phyloP scores from a whole-genome alignment of 1,284 basidiomycete species.

The Cutaneotrichosporon sp. region DNA sequence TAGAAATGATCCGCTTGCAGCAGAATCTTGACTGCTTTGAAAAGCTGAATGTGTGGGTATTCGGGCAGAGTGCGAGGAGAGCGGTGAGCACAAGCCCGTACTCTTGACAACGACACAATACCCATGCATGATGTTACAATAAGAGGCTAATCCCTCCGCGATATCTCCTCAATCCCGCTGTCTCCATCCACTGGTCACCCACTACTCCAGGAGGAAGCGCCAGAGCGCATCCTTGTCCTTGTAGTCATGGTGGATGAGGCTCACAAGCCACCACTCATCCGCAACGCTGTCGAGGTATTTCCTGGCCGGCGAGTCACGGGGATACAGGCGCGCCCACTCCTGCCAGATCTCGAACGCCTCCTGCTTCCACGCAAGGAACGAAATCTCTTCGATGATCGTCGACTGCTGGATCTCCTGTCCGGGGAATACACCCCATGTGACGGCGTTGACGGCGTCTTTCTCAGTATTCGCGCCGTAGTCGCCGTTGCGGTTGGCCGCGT shows the following conservation, averaged over 20 bases:
- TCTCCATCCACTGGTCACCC: not conserved
- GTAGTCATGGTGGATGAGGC: slow-evolving; percentile 91
- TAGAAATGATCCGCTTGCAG: too few species aligned
- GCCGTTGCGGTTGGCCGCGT: slow-evolving; percentile 79
- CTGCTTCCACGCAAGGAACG: slow-evolving; percentile 98
- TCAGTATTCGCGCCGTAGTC: slow-evolving; percentile 91
- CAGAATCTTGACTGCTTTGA: too few species aligned
- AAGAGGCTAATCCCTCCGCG: too few species aligned
- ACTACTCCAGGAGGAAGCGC: slow-evolving; percentile 66
- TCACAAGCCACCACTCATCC: slow-evolving; percentile 83
- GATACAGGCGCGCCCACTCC: slow-evolving; percentile 88
- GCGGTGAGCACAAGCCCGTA: too few species aligned
- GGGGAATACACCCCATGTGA: slow-evolving; percentile 99
- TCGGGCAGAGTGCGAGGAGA: too few species aligned
- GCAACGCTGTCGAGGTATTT: slow-evolving; percentile 69
- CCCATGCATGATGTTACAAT: too few species aligned
- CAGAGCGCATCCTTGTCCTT: slow-evolving; percentile 78
- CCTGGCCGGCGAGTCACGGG: slow-evolving; percentile 70
- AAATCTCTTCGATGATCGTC: slow-evolving; percentile 94
- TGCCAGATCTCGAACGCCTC: slow-evolving; percentile 97
- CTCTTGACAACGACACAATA: too few species aligned
- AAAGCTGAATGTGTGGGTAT: too few species aligned
- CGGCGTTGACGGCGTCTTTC: slow-evolving; percentile 91
- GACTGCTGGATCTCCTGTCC: slow-evolving; percentile 97
- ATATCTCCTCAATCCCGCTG: too few species aligned